Evolutionary conservation across 805 yeast species (phyloP), one percentile per base, ranked within the genome.

Genomic region (Yamadazyma akitaensis): DNA sequence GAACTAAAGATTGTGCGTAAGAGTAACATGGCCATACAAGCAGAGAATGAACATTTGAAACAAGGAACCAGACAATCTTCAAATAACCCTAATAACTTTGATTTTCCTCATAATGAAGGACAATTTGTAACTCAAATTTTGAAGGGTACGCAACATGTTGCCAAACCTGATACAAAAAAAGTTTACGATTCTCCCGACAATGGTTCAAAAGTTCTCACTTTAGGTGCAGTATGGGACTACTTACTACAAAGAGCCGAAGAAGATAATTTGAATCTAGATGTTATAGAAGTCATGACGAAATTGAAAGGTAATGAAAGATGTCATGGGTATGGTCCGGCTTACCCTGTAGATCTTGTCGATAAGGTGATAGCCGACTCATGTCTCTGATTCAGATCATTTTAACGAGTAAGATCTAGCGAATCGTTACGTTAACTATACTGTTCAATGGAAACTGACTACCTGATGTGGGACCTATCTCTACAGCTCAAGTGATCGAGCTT

Each of bases 141-240:
- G 33, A 41, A 44, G 3, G 70, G 63, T 5, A 49, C 58, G 2
- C 31, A 17, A 13, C 73, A 69, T 49, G 46, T 48, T 5, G 44
- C 60, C 25, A 44, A 57, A 18, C 52, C 51, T 10, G 51, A 48
- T 34, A 50, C 63, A n/a, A 59, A 63, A 44, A 64, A 57, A 43
- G 65, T 67, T 13, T 72, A 72, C 49, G 65, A 62, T 32, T 54
- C 61, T 11, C 72, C 73, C 7, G 66, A 63, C 26, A 53, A 65
- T 35, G 77, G 79, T 2, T 62, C 66, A 26, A 75, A 77, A 56
- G 70, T 86, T 37, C 65, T 88, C 49, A 88, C 90, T 0, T 70
- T 87, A 0, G 81, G 87, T 16, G 94, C 92, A 1, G 83, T 87
- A 2, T 89, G 96, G 96, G 92, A 88, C 60, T 85, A 84, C 59